Evolutionary conservation across 2,329 filamentous ascomycete genomes (phyloP), one percentile per base, ranked within the genome.

Genomic region (Neonectria hederae): DNA sequence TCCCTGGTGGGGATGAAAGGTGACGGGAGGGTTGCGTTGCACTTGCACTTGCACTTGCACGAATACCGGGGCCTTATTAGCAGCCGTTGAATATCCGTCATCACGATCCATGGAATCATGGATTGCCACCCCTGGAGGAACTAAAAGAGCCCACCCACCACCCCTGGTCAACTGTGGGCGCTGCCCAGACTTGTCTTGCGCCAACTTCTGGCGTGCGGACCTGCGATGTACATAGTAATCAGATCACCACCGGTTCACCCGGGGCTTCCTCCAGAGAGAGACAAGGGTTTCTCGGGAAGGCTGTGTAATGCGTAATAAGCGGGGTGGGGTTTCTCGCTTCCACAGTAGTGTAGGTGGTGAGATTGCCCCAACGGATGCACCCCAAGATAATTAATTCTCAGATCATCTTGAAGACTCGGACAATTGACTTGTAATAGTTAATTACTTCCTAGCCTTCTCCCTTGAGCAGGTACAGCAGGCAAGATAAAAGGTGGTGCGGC

Each of bases 181-280:
- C 46, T 56, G 60, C 60, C 60, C 54, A 63, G 60, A 63, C 60
- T 58, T 58, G 60, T 58, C 54, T 51, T 58, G 35, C 55, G 22
- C 49, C 60, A 28, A 49, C 46, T 58, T n/a, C n/a, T 49, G 46
- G 42, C 38, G 52, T 61, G 55, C 59, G 52, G 28, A 32, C 48
- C 24, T 49, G 49, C 19, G 38, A 42, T 63, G 21, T 26, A n/a
- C n/a, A n/a, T n/a, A n/a, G n/a, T n/a, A 49, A 58, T 54, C 60
- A 54, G 54, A 63, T 63, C 60, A 58, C 24, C 17, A 40, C 30
- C 48, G n/a, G 26, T 51, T 30, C 14, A 38, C 49, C 30, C 26
- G 57, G 57, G 57, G 43, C 43, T 26, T 51, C 48, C 30, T 28
- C n/a, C n/a, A 22, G 19, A 32, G 26, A 30, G 48, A 32, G 28